phyloP scores from a whole-genome alignment of 1,139 yeast genomes.

The Hansenula anomala region DNA sequence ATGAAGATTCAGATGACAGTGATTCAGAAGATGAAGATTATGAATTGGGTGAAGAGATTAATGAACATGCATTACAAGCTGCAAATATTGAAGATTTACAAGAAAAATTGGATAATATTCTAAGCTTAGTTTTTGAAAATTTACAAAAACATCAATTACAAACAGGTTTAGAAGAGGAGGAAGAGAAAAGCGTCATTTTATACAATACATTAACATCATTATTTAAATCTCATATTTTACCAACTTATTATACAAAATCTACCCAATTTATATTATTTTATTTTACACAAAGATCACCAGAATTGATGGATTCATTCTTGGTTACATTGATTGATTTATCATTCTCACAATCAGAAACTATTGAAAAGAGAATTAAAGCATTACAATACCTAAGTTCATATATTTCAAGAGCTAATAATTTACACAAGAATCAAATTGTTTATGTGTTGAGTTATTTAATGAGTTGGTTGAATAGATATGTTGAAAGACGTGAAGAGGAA shows the following conservation, averaged over 20 bases:
- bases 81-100: constrained; percentile 56
- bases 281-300: constrained; percentile 76
- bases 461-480: constrained; percentile 79
- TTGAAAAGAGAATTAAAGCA: constrained; percentile 78
- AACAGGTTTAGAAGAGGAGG: constrained; percentile 32
- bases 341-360: constrained; percentile 58
- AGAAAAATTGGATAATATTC: constrained; percentile 63
- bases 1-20: constrained; percentile 35
- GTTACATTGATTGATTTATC: constrained; percentile 82
- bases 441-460: constrained; percentile 76
- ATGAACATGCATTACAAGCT: constrained; percentile 38
- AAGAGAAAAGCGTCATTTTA: constrained; percentile 60
- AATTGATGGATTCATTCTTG: constrained; percentile 78
- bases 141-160: constrained; percentile 27
- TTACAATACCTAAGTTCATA: constrained; percentile 90
- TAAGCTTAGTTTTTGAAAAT: constrained; percentile 49
- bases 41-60: constrained; percentile 28
- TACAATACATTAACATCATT: constrained; percentile 72
- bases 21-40: constrained; percentile 20
- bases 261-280: constrained; percentile 83
- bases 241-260: constrained; percentile 89
- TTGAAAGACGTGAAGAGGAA: constrained; percentile 78
- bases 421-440: constrained; percentile 67
- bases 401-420: constrained; percentile 78
- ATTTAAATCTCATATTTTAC: constrained; percentile 77